phyloP scores from a whole-genome alignment of 2,329 filamentous ascomycete genomes.

The Penicillium sp. region DNA sequence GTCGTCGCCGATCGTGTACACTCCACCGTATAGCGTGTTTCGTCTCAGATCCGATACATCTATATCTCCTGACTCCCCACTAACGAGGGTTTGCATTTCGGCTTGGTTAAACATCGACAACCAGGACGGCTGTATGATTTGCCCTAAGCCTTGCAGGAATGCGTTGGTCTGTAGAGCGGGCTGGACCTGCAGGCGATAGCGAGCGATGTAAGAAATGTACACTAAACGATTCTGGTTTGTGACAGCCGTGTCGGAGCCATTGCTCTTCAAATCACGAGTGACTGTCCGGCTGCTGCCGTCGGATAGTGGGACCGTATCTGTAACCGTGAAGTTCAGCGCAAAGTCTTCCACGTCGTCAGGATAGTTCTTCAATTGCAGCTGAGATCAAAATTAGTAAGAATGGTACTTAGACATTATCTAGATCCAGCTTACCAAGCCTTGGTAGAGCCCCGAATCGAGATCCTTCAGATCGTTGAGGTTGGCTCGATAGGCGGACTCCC shows the following conservation, averaged over 20 bases:
- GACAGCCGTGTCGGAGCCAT: conserved; percentile 77
- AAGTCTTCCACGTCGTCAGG: conserved; percentile 79
- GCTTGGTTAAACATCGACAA: conserved; percentile 98
- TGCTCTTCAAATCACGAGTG: conserved; percentile 75
- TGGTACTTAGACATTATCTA: not conserved
- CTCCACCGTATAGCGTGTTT: conserved; percentile 85
- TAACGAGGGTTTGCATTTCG: conserved; percentile 90
- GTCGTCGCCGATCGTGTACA: conserved; percentile 90
- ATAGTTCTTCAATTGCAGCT: conserved; percentile 80
- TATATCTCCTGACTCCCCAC: conserved; percentile 83
- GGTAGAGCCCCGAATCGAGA: conserved; percentile 87
- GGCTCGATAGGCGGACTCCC: conserved; percentile 78
- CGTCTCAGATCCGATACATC: conserved; percentile 82
- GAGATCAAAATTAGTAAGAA: conserved; percentile 4
- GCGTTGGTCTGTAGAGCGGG: conserved; percentile 80
- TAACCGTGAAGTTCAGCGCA: conserved; percentile 85
- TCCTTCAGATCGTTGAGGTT: conserved; percentile 93
- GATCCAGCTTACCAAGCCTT: conserved; percentile 67
- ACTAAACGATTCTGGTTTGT: conserved; percentile 90
- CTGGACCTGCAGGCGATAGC: conserved; percentile 82
- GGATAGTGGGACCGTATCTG: conserved; percentile 66
- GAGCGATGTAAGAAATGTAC: conserved; percentile 92
- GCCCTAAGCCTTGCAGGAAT: conserved; percentile 82
- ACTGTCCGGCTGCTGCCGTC: conserved; percentile 62
- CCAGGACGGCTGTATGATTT: conserved; percentile 91